Conservation (phyloP, 2,329 filamentous ascomycete genomes). For the Metarhizium anisopliae region DNA sequence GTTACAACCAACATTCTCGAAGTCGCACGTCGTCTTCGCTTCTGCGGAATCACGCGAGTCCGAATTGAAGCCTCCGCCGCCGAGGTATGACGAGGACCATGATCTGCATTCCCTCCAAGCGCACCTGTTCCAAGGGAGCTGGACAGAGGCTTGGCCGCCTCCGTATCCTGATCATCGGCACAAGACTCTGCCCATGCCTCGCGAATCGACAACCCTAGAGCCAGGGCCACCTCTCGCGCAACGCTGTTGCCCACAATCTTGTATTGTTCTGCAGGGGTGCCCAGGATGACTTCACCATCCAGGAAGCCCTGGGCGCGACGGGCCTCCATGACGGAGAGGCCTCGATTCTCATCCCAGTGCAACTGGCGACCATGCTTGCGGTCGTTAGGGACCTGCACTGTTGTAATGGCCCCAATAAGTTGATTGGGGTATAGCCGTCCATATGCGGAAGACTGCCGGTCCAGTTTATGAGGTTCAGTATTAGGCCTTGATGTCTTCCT, state of each 20-base stretch:
- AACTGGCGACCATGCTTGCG: conserved; percentile 43
- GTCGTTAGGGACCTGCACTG: conserved; percentile 40
- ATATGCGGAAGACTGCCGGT: conserved; percentile 35
- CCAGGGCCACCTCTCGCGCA: conserved; percentile 56
- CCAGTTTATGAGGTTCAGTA: neutral
- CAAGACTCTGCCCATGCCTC: conserved; percentile 36
- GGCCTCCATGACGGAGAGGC: conserved; percentile 56
- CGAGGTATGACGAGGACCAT: neutral
- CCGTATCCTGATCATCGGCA: neutral
- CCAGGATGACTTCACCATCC: conserved; percentile 63
- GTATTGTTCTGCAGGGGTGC: conserved; percentile 44
- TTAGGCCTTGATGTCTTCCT: neutral
- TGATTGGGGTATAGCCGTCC: conserved; percentile 40
- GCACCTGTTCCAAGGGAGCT: neutral
- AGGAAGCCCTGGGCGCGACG: conserved; percentile 61
- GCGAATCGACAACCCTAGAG: conserved; percentile 54
- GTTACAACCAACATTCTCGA: neutral
- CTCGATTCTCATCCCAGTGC: conserved; percentile 58
- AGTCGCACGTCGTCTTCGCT: neutral
- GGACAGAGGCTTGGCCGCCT: neutral
- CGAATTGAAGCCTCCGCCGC: neutral
- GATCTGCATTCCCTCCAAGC: neutral
- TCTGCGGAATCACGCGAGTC: neutral
- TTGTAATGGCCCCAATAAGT: conserved; percentile 57
- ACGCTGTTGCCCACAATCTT: conserved; percentile 71